These are phyloP conservation scores for Sarocladiaceae sp. DNA, from an alignment of 2,329 filamentous ascomycete genomes.

Conservation along the genomic window DNA sequence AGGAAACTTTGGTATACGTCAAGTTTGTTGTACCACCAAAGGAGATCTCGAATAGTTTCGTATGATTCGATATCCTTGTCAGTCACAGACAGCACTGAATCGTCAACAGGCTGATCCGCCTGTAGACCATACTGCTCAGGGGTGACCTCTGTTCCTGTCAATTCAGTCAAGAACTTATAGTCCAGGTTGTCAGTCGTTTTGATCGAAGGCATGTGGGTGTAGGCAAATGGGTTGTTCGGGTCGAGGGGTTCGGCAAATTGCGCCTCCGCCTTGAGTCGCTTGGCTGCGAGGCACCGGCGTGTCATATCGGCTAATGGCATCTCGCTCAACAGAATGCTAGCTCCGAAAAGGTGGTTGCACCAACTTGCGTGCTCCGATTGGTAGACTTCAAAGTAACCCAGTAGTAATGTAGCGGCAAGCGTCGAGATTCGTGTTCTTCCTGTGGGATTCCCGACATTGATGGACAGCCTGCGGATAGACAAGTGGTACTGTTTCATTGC, in stretches of 20 bases:
- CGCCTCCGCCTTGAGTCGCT: slow-evolving; percentile 24
- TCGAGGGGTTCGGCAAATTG: not conserved
- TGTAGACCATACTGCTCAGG: slow-evolving; percentile 34
- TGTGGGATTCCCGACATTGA: slow-evolving; percentile 64
- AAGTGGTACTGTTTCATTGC: slow-evolving; percentile 91
- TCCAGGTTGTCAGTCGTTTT: slow-evolving; percentile 31
- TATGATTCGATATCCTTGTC: slow-evolving; percentile 71
- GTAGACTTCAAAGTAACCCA: slow-evolving; percentile 94
- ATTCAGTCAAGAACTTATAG: slow-evolving; percentile 32
- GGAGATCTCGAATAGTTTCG: slow-evolving; percentile 78
- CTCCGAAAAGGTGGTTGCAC: slow-evolving; percentile 87
- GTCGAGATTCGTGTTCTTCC: slow-evolving; percentile 74
- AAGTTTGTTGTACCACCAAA: slow-evolving; percentile 96
- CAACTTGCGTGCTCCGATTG: slow-evolving; percentile 92
- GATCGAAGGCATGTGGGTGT: not conserved
- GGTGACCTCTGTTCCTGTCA: slow-evolving; percentile 35
- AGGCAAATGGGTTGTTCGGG: not conserved
- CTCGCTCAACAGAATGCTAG: slow-evolving; percentile 76
- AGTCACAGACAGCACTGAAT: slow-evolving; percentile 26
- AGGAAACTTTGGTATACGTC: slow-evolving; percentile 88
- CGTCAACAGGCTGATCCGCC: slow-evolving; percentile 22
- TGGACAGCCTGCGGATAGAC: slow-evolving; percentile 72
- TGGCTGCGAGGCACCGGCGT: slow-evolving; percentile 63
- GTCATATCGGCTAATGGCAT: slow-evolving; percentile 75
- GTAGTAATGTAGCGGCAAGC: slow-evolving; percentile 78